Base-by-base conservation (phyloP, 2,329 filamentous ascomycete genomes). In the Colletotrichum sidae region DNA sequence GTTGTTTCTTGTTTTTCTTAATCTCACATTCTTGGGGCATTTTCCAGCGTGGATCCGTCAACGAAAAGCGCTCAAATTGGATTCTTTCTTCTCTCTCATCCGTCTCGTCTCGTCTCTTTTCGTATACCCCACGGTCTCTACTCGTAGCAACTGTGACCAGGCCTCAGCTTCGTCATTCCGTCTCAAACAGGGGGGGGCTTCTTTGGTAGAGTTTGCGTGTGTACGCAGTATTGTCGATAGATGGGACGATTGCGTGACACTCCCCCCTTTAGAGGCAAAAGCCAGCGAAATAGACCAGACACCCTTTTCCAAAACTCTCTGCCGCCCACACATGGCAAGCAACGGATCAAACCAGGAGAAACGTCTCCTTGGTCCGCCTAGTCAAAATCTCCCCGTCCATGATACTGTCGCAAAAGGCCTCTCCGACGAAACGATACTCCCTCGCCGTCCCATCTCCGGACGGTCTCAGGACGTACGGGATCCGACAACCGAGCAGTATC, bases 381-480 rank as follows among this genome's bases (percentile, higher is more conserved):
- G 44, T 65, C 52, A 53, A 47, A 44, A 62, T 53, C 41, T 69
- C 60, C n/a, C 65, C 67, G 35, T 69, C 54, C 60, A 66, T 66
- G 39, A 57, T 34, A 17, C 65, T 52, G 10, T 67, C 59, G 15
- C 64, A 68, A 41, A 67, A 61, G 15, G 56, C 54, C 35, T 62
- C 60, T 4, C 50, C 67, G 15, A 66, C 60, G 45, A 67, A 65
- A 45, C 42, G 35, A 33, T n/a, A n/a, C 17, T n/a, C 17, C 44
- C 9, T n/a, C 15, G 44, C 46, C 38, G 51, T 61, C 61, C 65
- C 60, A 35, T 67, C 50, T 47, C 58, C 41, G 41, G 62, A 54
- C 37, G 67, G 65, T 60, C 67, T 65, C 53, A 69, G 60, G 34
- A 66, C 57, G 39, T 68, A 60, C 33, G 65, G 60, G 12, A 68